A percentile compares a stretch with the other conserved stretches of the same genome.
These are phyloP conservation scores for Saccharomycopsis microspora DNA, from an alignment of 805 yeast genomes.

Conservation along the genomic window DNA sequence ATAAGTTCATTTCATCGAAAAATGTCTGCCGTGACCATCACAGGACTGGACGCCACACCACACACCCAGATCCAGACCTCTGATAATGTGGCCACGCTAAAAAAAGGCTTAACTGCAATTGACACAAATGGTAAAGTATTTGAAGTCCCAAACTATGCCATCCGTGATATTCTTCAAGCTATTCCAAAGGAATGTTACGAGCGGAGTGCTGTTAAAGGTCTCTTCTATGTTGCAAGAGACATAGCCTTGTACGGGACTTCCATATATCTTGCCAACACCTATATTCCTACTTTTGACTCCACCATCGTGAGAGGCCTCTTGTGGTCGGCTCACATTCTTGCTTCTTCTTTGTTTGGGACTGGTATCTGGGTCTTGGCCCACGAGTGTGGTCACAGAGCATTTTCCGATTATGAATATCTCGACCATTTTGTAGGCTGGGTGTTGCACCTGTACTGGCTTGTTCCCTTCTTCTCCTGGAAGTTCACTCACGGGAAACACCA, in stretches of 20 bases:
- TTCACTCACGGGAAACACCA: constrained; percentile 79
- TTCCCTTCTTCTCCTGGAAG: constrained; percentile 85
- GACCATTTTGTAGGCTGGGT: constrained; percentile 80
- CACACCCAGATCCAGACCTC: constrained; percentile 2
- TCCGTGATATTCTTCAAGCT: constrained; percentile 43
- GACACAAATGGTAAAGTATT: constrained; percentile 44
- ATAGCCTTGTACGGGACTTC: constrained; percentile 31
- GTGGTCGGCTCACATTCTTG: constrained; percentile 46
- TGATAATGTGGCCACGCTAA: constrained; percentile 20
- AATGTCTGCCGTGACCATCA: constrained; percentile 26
- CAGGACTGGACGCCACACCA: constrained; percentile 18
- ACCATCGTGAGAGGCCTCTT: constrained; percentile 35
- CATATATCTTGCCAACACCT: constrained; percentile 34
- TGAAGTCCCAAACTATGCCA: constrained; percentile 51
- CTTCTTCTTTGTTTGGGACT: constrained; percentile 41
- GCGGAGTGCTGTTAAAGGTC: constrained; percentile 36
- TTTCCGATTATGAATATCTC: constrained; percentile 57
- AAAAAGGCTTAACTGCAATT: constrained; percentile 25
- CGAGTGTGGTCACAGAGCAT: constrained; percentile 88
- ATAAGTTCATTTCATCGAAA: no score
- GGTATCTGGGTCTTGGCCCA: constrained; percentile 73
- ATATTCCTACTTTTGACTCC: constrained; percentile 30
- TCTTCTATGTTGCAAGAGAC: constrained; percentile 44
- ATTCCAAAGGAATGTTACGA: constrained; percentile 54
- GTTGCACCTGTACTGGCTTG: constrained; percentile 65